phyloP scores from a whole-genome alignment of 345 rosid species.

The Gossypium raimondii region DNA sequence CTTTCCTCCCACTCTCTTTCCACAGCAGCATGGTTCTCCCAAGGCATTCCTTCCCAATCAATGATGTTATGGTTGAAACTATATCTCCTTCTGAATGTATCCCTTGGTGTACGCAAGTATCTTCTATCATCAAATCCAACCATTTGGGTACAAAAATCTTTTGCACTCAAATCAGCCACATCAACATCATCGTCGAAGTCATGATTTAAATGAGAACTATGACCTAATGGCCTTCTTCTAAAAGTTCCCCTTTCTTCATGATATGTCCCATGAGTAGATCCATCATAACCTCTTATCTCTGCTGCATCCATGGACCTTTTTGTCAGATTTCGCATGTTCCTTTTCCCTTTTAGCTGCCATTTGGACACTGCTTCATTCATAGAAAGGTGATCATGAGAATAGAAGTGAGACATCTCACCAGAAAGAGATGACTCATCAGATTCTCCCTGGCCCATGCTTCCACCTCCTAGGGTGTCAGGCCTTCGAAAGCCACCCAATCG shows the following conservation, averaged over 20 bases:
- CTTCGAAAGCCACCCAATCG: constrained; percentile 33
- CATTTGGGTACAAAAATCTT: constrained; percentile 38
- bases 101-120: constrained; percentile 37
- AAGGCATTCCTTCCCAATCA: constrained; percentile 55
- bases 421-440: constrained; percentile 67
- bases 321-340: constrained; percentile 63
- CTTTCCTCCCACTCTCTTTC: constrained; percentile 42
- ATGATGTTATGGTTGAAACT: constrained; percentile 31
- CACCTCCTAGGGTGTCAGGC: constrained; percentile 40
- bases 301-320: constrained; percentile 40
- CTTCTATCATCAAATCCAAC: constrained; percentile 36
- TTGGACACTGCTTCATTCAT: constrained; percentile 54
- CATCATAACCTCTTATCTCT: constrained; percentile 29
- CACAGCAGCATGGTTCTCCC: constrained; percentile 40
- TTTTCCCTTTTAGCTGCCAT: constrained; percentile 89
- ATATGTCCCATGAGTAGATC: constrained; percentile 35
- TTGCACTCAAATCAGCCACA: constrained; percentile 42
- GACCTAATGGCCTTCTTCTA: constrained; percentile 40
- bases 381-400: constrained; percentile 42
- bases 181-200: constrained; percentile 35
- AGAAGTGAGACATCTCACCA: constrained; percentile 51
- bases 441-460: constrained; percentile 74
- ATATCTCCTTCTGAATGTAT: constrained; percentile 36
- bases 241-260: constrained; percentile 37
- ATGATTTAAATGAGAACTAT: constrained; percentile 35